Percentiles rank a stretch among this genome's conserved stretches.
These are phyloP conservation scores for Fraxinus quadrangulata DNA, from an alignment of 257 asterid species.

Conservation along the genomic window DNA sequence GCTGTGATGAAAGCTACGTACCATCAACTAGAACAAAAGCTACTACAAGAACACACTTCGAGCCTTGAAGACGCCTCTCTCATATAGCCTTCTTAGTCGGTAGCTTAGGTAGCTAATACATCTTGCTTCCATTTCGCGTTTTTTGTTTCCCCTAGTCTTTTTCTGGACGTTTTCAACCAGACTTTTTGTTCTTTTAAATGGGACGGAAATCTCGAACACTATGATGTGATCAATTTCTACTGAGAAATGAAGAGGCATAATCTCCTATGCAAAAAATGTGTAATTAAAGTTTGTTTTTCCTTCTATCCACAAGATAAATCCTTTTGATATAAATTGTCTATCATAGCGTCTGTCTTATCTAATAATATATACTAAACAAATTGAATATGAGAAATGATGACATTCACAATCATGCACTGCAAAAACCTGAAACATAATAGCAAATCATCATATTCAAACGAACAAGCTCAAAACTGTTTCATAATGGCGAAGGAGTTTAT, in stretches of 20 bases:
- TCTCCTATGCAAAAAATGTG: no score
- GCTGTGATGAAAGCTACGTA: constrained; percentile 97
- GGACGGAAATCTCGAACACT: no score
- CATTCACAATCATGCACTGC: neutral
- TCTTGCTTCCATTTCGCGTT: no score
- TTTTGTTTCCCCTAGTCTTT: no score
- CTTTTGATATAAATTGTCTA: no score
- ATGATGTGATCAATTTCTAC: constrained; percentile 14
- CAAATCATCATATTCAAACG: neutral
- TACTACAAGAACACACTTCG: constrained; percentile 67
- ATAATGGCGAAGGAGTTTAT: neutral
- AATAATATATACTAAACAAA: no score
- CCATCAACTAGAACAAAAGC: constrained; percentile 86
- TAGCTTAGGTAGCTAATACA: constrained; percentile 32
- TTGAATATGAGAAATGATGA: neutral
- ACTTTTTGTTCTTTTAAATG: no score
- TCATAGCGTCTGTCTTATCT: no score
- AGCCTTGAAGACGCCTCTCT: constrained; percentile 76
- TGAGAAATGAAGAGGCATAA: no score
- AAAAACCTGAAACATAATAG: neutral
- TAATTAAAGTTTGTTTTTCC: no score
- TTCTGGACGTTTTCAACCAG: neutral
- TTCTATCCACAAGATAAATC: no score
- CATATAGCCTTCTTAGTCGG: constrained; percentile 63
- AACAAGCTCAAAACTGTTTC: neutral